Percentiles rank a stretch among this genome's conserved stretches.
These are phyloP conservation scores for Rhododendron molle DNA, from an alignment of 148 eudicot genomes.

Conservation along the genomic window DNA sequence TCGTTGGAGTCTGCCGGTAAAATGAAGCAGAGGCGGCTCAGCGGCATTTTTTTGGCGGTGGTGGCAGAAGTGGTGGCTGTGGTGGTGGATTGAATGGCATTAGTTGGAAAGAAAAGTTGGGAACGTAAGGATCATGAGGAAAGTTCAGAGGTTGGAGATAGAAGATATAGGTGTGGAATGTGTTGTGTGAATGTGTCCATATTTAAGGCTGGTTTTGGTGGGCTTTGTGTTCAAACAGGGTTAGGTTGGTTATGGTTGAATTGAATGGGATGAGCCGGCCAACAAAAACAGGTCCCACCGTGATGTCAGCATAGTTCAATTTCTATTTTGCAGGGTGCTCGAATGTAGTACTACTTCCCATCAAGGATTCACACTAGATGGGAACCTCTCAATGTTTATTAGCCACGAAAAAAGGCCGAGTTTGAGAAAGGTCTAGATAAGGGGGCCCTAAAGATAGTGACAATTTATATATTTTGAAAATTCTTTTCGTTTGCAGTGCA, in stretches of 20 bases:
- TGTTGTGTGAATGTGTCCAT: neutral
- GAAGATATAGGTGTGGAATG: neutral
- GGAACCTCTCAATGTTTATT: neutral
- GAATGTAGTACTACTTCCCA: too few species aligned
- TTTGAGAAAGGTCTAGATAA: neutral
- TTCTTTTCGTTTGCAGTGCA: too few species aligned
- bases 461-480: neutral
- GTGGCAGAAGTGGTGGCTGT: neutral
- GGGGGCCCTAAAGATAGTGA: neutral
- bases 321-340: neutral
- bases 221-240: constrained; percentile 27
- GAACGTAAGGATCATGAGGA: neutral
- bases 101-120: neutral
- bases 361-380: neutral
- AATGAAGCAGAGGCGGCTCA: constrained; percentile 49
- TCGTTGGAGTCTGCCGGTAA: constrained; percentile 35
- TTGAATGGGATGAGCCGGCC: constrained; percentile 17
- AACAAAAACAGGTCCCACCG: constrained; percentile 3
- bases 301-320: neutral
- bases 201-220: neutral
- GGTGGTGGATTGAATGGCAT: constrained; percentile 6
- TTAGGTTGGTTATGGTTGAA: constrained; percentile 56
- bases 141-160: neutral
- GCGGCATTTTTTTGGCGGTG: constrained; percentile 29
- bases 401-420: neutral